phyloP scores from a whole-genome alignment of 75 land plant genomes.

The Pinus albicaulis region DNA sequence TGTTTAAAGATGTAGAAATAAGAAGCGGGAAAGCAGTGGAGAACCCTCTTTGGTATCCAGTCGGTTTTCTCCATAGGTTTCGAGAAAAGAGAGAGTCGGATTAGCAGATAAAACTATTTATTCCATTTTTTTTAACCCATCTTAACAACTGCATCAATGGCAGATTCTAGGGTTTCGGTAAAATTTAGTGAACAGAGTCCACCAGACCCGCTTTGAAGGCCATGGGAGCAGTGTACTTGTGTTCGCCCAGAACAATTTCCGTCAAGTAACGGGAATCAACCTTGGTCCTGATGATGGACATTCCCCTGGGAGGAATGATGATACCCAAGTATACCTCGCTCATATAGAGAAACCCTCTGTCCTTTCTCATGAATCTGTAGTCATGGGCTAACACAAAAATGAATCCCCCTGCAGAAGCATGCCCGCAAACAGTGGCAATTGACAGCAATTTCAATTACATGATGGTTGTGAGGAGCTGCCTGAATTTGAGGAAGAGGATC shows the following conservation, averaged over 20 bases:
- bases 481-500: conserved; percentile 1
- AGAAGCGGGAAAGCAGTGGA: no score
- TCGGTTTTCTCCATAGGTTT: not conserved
- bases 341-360: conserved; percentile 36
- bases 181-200: conserved; percentile 19
- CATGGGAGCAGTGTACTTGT: conserved; percentile 3
- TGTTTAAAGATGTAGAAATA: no score
- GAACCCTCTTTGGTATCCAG: no score
- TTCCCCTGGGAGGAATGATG: conserved; percentile 13
- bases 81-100: conserved; percentile 27
- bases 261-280: conserved; percentile 5
- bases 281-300: conserved; percentile 18
- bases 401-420: conserved; percentile 39
- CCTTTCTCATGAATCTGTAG: no score
- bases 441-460: conserved; percentile 36
- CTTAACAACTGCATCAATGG: conserved; percentile 18
- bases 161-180: conserved; percentile 29
- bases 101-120: conserved; percentile 13
- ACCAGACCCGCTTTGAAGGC: conserved; percentile 25
- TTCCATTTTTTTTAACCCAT: conserved; percentile 38
- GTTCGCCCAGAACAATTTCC: conserved; percentile 27
- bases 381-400: no score
- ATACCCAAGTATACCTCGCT: conserved; percentile 40
- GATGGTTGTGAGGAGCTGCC: conserved; percentile 18
- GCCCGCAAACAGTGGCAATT: conserved; percentile 42